A percentile compares a stretch with the other conserved stretches of the same genome.
Evolutionary conservation across 1,284 basidiomycete species (phyloP).

Genomic region (Anthracocystis walkeri): DNA sequence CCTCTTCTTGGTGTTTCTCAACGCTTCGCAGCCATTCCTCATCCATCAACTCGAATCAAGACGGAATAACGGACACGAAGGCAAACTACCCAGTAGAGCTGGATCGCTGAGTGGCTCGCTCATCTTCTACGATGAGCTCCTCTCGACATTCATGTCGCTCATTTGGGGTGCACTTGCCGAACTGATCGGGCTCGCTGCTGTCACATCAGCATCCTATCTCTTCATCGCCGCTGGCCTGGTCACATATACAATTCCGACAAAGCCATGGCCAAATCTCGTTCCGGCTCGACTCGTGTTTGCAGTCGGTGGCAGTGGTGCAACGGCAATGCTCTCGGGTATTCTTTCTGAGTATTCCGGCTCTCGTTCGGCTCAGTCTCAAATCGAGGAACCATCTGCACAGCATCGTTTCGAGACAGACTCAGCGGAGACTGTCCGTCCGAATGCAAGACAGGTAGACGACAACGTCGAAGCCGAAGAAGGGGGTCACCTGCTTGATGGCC

Average conservation of each 20-base stretch:
- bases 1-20: constrained; percentile 60
- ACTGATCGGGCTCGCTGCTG: constrained; percentile 37
- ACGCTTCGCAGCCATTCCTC: constrained; percentile 55
- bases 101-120: constrained; percentile 59
- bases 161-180: constrained; percentile 57
- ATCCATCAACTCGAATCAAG: constrained; percentile 52
- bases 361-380: not conserved
- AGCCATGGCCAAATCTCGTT: constrained; percentile 55
- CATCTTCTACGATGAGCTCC: constrained; percentile 57
- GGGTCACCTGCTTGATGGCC: not conserved
- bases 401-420: constrained; percentile 8
- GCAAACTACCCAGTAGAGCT: constrained; percentile 18
- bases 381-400: not conserved
- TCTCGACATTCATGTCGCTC: constrained; percentile 48
- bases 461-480: not conserved
- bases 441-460: not conserved
- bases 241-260: constrained; percentile 41
- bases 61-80: not conserved
- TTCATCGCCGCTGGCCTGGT: constrained; percentile 50
- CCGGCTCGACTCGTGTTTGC: constrained; percentile 56
- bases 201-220: constrained; percentile 46
- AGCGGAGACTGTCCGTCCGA: constrained; percentile 9
- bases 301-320: constrained; percentile 51
- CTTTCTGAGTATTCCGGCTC: constrained; percentile 34
- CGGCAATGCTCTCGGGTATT: constrained; percentile 56